Evolutionary conservation across 2,329 filamentous ascomycete genomes (phyloP), one percentile per base, ranked within the genome.

Genomic region (Phaeophleospora eucalypticola): DNA sequence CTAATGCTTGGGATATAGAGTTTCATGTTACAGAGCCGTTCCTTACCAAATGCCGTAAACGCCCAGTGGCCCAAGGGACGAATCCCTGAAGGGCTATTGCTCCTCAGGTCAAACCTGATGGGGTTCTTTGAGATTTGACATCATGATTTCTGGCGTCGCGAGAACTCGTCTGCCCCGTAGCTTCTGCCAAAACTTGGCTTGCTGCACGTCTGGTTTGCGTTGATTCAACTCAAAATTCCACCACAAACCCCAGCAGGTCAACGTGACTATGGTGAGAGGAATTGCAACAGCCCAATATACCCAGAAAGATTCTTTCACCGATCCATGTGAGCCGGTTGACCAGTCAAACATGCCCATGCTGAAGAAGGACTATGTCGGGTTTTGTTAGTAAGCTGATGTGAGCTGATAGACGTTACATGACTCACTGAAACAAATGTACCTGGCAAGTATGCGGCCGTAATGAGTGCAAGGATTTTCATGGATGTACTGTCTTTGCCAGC

Each of bases 401-500:
- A 12, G 15, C 19, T 3, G 6, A 15, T 24, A n/a, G 20, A 20
- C 8, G n/a, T n/a, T n/a, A n/a, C n/a, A n/a, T n/a, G n/a, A 32
- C 48, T 36, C 41, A 45, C 48, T 9, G 54, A 50, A n/a, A 78
- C 66, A 50, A 78, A 79, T 0, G 77, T 79, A 0, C 73, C 68
- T 0, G 77, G 77, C 0, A 80, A 58, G 33, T 80, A 80, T 0
- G 65, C 58, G 4, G 77, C 54, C 0, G 75, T 76, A 0, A 78
- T 60, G 14, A 76, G 66, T 0, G 75, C 70, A 36, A 80, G 66
- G 0, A 72, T 74, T 57, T 72, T 75, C 74, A 79, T 78, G 1
- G 74, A 69, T 0, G 71, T 64, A 49, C 74, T 77, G 42, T 80
- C 78, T 0, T 49, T 49, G n/a, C 69, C 66, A 0, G 72, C 65